Conservation (phyloP, 192 early-diverging fungal genomes). For the Rhizoclosmatium globosum region DNA sequence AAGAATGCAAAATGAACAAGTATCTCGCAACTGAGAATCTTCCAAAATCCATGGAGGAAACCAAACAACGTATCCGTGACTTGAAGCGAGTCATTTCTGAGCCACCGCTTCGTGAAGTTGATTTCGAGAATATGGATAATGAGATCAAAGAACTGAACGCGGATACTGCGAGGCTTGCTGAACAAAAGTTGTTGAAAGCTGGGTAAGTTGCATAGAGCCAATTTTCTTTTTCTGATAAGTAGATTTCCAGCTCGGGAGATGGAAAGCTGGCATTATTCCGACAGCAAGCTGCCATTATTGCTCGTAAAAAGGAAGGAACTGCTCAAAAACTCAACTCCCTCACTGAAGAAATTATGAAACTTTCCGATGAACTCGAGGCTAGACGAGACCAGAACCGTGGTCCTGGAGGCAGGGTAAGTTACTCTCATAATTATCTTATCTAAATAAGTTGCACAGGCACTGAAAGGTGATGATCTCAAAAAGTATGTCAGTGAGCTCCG, state of each 20-base stretch:
- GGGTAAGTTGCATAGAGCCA: slow-evolving; percentile 40
- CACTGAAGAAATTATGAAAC: slow-evolving; percentile 50
- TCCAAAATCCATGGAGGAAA: slow-evolving; percentile 58
- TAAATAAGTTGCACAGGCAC: slow-evolving; percentile 44
- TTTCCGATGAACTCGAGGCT: slow-evolving; percentile 47
- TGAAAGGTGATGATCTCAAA: slow-evolving; percentile 73
- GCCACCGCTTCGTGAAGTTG: slow-evolving; percentile 49
- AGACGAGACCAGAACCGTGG: slow-evolving; percentile 47
- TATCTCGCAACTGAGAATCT: slow-evolving; percentile 64
- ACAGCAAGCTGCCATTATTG: slow-evolving; percentile 68
- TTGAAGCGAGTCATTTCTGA: slow-evolving; percentile 57
- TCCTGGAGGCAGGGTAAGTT: slow-evolving; percentile 50
- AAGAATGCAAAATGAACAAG: slow-evolving; percentile 68
- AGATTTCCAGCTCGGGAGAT: slow-evolving; percentile 54
- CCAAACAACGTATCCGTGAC: slow-evolving; percentile 51
- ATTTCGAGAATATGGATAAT: slow-evolving; percentile 54
- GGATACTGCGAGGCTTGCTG: slow-evolving; percentile 57
- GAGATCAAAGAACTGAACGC: slow-evolving; percentile 62
- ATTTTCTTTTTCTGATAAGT: not conserved
- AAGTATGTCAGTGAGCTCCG: slow-evolving; percentile 66
- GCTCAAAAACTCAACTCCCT: slow-evolving; percentile 46
- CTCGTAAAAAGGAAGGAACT: slow-evolving; percentile 66
- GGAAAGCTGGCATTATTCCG: slow-evolving; percentile 68
- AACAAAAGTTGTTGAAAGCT: slow-evolving; percentile 54
- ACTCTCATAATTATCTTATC: not conserved